phyloP scores from a whole-genome alignment of 805 yeast species.

The Groenewaldozyma salmanticensis region DNA sequence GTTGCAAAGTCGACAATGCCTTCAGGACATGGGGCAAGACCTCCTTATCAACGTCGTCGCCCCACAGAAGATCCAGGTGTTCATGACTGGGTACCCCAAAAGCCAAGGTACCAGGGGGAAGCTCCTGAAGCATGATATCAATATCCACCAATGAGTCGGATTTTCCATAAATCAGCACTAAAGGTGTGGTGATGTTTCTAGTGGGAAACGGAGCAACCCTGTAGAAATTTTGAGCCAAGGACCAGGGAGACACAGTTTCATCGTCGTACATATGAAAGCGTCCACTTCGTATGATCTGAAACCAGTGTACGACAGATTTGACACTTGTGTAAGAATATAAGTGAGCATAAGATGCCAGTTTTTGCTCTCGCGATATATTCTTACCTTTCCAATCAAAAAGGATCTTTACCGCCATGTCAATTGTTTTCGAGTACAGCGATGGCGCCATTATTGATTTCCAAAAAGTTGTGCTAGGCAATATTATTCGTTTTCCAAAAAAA shows the following conservation, averaged over 20 bases:
- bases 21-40: constrained; percentile 19
- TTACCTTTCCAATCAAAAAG: constrained; percentile 72
- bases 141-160: constrained; percentile 82
- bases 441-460: constrained; percentile 78
- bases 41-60: constrained; percentile 42
- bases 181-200: constrained; percentile 57
- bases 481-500: constrained; percentile 63
- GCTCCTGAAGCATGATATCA: constrained; percentile 54
- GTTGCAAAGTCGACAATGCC: constrained; percentile 11
- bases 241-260: constrained; percentile 19
- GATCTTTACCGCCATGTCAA: constrained; percentile 57
- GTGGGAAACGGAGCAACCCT: constrained; percentile 57
- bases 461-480: constrained; percentile 65
- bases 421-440: constrained; percentile 58
- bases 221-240: constrained; percentile 31
- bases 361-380: constrained; percentile 67
- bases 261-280: constrained; percentile 89
- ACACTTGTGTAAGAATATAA: constrained; percentile 87
- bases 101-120: constrained; percentile 42
- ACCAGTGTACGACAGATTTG: constrained; percentile 93
- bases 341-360: constrained; percentile 73
- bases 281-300: constrained; percentile 70
- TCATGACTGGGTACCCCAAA: constrained; percentile 64
- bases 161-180: constrained; percentile 70
- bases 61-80: constrained; percentile 90